Percentiles rank a stretch among this genome's conserved stretches.
phyloP scores from a whole-genome alignment of 768 basidiomycete species.

The Dendrothele bispora region DNA sequence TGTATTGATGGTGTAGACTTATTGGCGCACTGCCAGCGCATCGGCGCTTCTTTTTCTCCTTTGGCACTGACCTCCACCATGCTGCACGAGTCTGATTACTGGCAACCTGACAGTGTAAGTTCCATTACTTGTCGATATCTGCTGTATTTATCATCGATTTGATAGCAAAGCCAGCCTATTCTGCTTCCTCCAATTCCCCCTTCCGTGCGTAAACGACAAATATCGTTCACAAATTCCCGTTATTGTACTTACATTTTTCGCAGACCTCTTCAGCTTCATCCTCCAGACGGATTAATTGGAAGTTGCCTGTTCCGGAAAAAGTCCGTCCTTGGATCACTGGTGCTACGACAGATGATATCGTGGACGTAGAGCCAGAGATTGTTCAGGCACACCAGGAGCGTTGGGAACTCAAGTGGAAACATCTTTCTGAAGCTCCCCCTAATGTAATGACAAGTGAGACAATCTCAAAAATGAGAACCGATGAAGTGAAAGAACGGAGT shows the following conservation, averaged over 20 bases:
- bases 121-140: no score
- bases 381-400: constrained; percentile 6
- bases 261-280: neutral
- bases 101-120: no score
- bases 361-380: neutral
- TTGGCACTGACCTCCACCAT: no score
- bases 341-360: neutral
- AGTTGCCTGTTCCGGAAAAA: neutral
- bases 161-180: no score
- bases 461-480: neutral
- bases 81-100: no score
- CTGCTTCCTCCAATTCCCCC: no score
- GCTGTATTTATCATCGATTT: no score
- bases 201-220: no score
- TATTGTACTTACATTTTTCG: neutral
- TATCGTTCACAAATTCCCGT: no score
- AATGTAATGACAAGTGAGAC: neutral
- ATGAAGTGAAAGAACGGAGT: constrained; percentile 2
- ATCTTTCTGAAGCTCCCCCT: constrained; percentile 3
- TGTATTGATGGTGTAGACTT: no score
- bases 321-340: neutral
- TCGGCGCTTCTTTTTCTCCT: no score
- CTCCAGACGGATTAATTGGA: neutral
- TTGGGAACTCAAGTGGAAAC: constrained; percentile 14
- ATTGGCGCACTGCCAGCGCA: no score